A percentile compares a stretch with the other conserved stretches of the same genome.
These are phyloP conservation scores for Cymodocea nodosa DNA, from an alignment of 116 monocot species.

Conservation along the genomic window DNA sequence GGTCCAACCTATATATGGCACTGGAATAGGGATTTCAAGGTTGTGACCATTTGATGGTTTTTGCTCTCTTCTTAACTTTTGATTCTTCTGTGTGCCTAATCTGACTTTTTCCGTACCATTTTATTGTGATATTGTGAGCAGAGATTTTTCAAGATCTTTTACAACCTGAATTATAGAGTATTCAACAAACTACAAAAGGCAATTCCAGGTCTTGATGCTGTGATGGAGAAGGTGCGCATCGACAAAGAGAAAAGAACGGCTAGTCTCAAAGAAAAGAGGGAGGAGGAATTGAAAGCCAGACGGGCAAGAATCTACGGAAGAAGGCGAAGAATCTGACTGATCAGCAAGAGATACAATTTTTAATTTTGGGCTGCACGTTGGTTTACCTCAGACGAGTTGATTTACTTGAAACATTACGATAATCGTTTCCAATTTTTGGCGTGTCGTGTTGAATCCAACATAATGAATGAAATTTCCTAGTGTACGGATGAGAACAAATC, in stretches of 20 bases:
- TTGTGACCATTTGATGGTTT: constrained; percentile 6
- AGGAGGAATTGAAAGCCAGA: constrained; percentile 2
- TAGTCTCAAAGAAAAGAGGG: constrained; percentile 19
- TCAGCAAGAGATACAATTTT: too few species aligned
- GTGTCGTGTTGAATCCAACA: too few species aligned
- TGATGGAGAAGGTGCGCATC: constrained; percentile 37
- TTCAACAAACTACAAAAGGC: constrained; percentile 26
- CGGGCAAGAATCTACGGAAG: too few species aligned
- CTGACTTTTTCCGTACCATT: too few species aligned
- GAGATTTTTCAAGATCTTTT: constrained; percentile 34
- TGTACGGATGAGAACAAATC: too few species aligned
- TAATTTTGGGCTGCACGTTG: too few species aligned
- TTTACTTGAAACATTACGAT: too few species aligned
- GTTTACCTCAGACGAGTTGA: too few species aligned
- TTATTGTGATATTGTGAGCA: constrained; percentile 2
- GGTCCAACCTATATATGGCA: constrained; percentile 60
- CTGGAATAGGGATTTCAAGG: constrained; percentile 75
- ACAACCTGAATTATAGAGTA: constrained; percentile 36
- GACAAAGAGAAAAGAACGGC: constrained; percentile 17
- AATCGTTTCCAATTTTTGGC: too few species aligned
- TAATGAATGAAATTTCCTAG: too few species aligned
- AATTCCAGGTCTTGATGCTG: constrained; percentile 35
- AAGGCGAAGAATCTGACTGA: too few species aligned
- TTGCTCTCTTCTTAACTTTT: background rate
- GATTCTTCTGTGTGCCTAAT: too few species aligned